A percentile compares a stretch with the other conserved stretches of the same genome.
Conservation (phyloP, 768 basidiomycete genomes). For the Auricularia heimuer region DNA sequence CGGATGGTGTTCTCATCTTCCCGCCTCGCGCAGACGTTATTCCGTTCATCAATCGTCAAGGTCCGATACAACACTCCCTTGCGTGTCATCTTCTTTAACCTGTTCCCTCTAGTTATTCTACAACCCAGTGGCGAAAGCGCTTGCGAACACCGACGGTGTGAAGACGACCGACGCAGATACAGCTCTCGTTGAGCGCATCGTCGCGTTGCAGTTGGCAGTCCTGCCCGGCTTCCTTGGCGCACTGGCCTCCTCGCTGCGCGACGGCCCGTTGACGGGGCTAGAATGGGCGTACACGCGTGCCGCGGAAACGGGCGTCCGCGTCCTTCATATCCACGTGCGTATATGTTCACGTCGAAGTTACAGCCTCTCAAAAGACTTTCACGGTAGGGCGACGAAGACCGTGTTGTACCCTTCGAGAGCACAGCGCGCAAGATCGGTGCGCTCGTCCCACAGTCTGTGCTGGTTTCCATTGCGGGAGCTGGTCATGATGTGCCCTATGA, state of each 20-base stretch:
- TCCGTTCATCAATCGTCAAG: neutral
- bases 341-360: neutral
- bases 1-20: neutral
- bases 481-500: slow-evolving; percentile 12
- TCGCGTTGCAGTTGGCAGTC: slow-evolving; percentile 6
- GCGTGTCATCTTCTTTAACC: neutral
- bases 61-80: neutral
- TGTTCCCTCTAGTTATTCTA: neutral
- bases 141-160: neutral
- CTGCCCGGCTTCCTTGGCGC: slow-evolving; percentile 12
- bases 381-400: slow-evolving; percentile 14
- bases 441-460: slow-evolving; percentile 12
- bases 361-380: neutral
- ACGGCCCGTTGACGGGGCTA: slow-evolving; percentile 18
- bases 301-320: slow-evolving; percentile 4
- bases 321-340: slow-evolving; percentile 11
- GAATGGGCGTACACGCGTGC: slow-evolving; percentile 16
- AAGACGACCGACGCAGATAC: neutral
- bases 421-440: slow-evolving; percentile 5
- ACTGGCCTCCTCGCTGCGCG: slow-evolving; percentile 11
- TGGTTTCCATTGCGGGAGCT: slow-evolving; percentile 13
- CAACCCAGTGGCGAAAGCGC: neutral
- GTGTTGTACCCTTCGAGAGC: slow-evolving; percentile 7
- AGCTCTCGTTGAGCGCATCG: neutral
- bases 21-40: neutral